Evolutionary conservation across 2,329 filamentous ascomycete species (phyloP).

Genomic region (Curvularia sp.): DNA sequence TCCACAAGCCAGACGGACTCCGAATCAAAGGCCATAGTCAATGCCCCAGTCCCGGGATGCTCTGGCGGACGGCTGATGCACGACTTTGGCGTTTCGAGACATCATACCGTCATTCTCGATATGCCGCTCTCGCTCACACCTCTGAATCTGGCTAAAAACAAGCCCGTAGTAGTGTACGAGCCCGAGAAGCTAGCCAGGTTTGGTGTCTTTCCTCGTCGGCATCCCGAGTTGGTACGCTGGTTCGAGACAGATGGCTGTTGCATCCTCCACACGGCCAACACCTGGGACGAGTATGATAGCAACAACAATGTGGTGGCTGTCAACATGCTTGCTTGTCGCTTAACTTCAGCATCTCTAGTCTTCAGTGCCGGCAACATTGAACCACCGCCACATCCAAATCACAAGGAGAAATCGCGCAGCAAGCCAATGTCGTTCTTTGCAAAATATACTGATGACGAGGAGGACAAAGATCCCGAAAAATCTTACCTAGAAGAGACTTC

Average conservation of each 20-base stretch:
- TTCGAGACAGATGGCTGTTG: constrained; percentile 72
- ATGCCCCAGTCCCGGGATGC: constrained; percentile 66
- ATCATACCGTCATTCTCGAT: constrained; percentile 72
- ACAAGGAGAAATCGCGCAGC: constrained; percentile 13
- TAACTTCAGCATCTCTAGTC: constrained; percentile 70
- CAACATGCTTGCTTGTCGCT: constrained; percentile 70
- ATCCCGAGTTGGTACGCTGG: constrained; percentile 66
- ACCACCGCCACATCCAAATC: constrained; percentile 53
- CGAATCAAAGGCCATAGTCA: constrained; percentile 50
- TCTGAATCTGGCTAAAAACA: constrained; percentile 63
- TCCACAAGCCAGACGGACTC: constrained; percentile 13
- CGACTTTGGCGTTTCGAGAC: constrained; percentile 71
- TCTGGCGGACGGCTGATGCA: constrained; percentile 75
- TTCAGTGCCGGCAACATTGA: constrained; percentile 70
- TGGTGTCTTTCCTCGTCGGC: constrained; percentile 69
- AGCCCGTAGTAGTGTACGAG: constrained; percentile 67
- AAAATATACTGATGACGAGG: constrained; percentile 50
- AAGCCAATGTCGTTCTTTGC: constrained; percentile 57
- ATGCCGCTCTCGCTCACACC: constrained; percentile 71
- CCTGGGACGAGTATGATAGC: constrained; percentile 64
- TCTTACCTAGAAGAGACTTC: constrained; percentile 35
- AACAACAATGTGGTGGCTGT: constrained; percentile 54
- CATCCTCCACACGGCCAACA: constrained; percentile 76
- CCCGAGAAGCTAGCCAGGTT: constrained; percentile 65
- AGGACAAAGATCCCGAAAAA: constrained; percentile 36